Percentiles rank a stretch among this genome's conserved stretches.
These are phyloP conservation scores for Grosmannia clavigera DNA, from an alignment of 2,329 filamentous ascomycete genomes.

Conservation along the genomic window DNA sequence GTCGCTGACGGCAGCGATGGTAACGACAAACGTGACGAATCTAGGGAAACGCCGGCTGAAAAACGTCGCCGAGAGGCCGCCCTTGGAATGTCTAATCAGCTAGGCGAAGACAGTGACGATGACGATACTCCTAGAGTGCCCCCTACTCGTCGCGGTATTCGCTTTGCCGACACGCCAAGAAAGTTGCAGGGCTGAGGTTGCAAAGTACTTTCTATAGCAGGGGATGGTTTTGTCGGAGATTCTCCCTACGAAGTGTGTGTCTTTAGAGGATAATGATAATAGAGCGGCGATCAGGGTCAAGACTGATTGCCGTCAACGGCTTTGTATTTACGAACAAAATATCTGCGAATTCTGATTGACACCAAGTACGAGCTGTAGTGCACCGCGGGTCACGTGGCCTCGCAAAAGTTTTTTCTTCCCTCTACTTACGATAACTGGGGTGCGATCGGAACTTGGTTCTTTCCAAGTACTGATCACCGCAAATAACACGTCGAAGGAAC, in stretches of 20 bases:
- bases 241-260: neutral
- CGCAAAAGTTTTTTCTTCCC: neutral
- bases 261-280: neutral
- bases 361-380: neutral
- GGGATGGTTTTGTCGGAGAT: neutral
- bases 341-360: neutral
- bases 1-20: conserved; percentile 25
- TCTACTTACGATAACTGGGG: neutral
- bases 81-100: conserved; percentile 42
- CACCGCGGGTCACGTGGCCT: neutral
- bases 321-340: neutral
- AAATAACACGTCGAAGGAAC: neutral
- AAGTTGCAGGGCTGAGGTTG: neutral
- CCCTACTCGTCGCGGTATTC: conserved; percentile 41
- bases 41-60: conserved; percentile 59
- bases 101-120: conserved; percentile 39
- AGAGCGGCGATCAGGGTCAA: neutral
- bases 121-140: conserved; percentile 43
- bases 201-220: neutral
- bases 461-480: neutral
- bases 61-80: conserved; percentile 61
- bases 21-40: conserved; percentile 25
- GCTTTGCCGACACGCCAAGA: conserved; percentile 41
- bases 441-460: neutral
- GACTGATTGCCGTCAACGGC: neutral